Base-by-base conservation (phyloP, 2,329 filamentous ascomycete genomes). In the Cordyceps cicadae region DNA sequence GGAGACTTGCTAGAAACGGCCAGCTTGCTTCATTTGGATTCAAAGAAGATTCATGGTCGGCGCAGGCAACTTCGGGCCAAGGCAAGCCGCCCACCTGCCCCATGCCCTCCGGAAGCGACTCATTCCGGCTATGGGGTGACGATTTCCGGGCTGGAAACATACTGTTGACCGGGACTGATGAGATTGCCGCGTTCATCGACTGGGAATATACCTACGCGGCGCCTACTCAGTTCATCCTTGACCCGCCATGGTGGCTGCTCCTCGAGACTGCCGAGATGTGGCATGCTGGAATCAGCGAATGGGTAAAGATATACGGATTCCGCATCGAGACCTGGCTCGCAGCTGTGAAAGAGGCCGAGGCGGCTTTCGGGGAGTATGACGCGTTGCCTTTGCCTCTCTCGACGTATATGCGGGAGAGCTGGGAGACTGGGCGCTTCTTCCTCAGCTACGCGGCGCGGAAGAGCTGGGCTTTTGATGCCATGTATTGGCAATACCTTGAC, bases 211-310 rank as follows among this genome's bases (percentile, higher is more conserved):
- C 34, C 63, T 72, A 76, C 62, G 62, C 64, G 41, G 69, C 72
- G 66, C 74, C 73, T 1, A 65, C 67, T 4, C 69, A 75, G 58
- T 74, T 71, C 60, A 52, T 68, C 1, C 69, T 70, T 58, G 70
- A 72, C 21, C 66, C 68, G 51, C 71, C 73, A 41, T 73, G 69
- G 70, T 75, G 72, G 73, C 64, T 75, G 7, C 57, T 75, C 39
- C 39, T 65, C 1, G 19, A 53, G 15, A 15, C 39, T 0, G 62
- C 66, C 12, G 61, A 59, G 24, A 46, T 26, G 17, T 63, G 62
- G 63, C 61, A 70, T 21, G 8, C 46, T 1, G 59, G 50, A 0
- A 24, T 64, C 11, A 51, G 61, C 2, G 63, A 64, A 3, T 67
- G 65, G 21, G 11, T 65, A 39, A 21, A 51, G 3, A 51, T 53